These are phyloP conservation scores for Didymosphaeria variabile DNA, from an alignment of 2,329 filamentous ascomycete genomes.

Conservation along the genomic window DNA sequence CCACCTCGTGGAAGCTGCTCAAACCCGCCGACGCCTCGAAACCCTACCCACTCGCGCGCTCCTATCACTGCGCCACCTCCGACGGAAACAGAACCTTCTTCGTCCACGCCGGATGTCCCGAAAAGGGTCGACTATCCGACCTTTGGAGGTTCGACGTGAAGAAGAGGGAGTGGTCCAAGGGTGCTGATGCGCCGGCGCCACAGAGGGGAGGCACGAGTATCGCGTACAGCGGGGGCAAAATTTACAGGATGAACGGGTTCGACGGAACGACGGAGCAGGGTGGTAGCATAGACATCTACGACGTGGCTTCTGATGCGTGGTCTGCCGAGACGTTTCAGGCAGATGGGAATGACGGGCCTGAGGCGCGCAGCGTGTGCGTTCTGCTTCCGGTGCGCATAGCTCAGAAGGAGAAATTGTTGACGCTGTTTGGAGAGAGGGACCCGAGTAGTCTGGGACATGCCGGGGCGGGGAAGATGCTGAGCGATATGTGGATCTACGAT, in stretches of 20 bases:
- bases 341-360: constrained; percentile 58
- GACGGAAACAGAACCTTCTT: constrained; percentile 75
- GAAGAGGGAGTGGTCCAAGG: constrained; percentile 71
- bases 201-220: constrained; percentile 74
- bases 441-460: constrained; percentile 63
- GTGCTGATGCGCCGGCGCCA: constrained; percentile 72
- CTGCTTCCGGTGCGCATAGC: constrained; percentile 54
- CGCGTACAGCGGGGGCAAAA: constrained; percentile 67
- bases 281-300: constrained; percentile 72
- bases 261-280: constrained; percentile 76
- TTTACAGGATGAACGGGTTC: constrained; percentile 84
- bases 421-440: constrained; percentile 64
- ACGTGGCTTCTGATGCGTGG: constrained; percentile 54
- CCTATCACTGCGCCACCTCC: constrained; percentile 74
- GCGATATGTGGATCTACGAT: constrained; percentile 60
- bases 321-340: constrained; percentile 47
- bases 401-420: constrained; percentile 55
- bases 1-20: constrained; percentile 71
- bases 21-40: constrained; percentile 61
- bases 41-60: constrained; percentile 70
- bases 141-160: constrained; percentile 80
- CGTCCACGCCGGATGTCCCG: constrained; percentile 78
- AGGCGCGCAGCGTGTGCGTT: constrained; percentile 59
- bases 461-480: constrained; percentile 65
- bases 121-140: constrained; percentile 70